Percentiles rank a stretch among this genome's conserved stretches.
Conservation (phyloP, 176 grass and related monocot genomes). For the Phoenix dactylifera region DNA sequence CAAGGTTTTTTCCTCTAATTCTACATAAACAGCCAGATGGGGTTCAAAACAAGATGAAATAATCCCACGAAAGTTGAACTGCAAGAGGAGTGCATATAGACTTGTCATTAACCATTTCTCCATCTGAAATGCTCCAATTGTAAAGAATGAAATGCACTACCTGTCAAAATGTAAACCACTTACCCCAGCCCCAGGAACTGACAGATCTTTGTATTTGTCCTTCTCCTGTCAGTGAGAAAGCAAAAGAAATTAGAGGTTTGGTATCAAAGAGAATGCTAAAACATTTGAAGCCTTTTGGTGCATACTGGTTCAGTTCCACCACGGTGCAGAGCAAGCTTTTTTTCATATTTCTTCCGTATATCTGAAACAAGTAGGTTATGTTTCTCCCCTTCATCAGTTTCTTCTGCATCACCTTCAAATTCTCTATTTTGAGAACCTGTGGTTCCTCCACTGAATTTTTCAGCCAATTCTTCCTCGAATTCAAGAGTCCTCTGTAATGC, state of each 20-base stretch:
- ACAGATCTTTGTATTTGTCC: conserved; percentile 81
- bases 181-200: conserved; percentile 81
- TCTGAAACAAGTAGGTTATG: conserved; percentile 82
- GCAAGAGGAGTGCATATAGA: conserved; percentile 18
- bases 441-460: conserved; percentile 91
- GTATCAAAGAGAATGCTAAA: not conserved
- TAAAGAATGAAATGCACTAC: too few species aligned
- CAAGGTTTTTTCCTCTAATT: conserved; percentile 94
- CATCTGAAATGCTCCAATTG: too few species aligned
- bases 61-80: conserved; percentile 99
- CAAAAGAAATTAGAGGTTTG: conserved; percentile 16
- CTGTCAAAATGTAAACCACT: conserved; percentile 38
- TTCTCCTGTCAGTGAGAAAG: conserved; percentile 55
- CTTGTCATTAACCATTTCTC: not conserved
- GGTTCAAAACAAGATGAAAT: conserved; percentile 98
- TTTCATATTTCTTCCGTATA: conserved; percentile 95
- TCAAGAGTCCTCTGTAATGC: conserved; percentile 91
- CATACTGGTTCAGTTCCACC: conserved; percentile 44
- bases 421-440: conserved; percentile 49
- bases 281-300: conserved; percentile 7
- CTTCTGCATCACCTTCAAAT: conserved; percentile 59
- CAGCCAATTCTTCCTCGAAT: conserved; percentile 98
- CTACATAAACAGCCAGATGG: conserved; percentile 88
- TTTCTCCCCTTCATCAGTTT: conserved; percentile 37
- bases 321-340: conserved; percentile 51